These are phyloP conservation scores for Taphrina deformans DNA, from an alignment of 1,139 yeast species.

Conservation along the genomic window DNA sequence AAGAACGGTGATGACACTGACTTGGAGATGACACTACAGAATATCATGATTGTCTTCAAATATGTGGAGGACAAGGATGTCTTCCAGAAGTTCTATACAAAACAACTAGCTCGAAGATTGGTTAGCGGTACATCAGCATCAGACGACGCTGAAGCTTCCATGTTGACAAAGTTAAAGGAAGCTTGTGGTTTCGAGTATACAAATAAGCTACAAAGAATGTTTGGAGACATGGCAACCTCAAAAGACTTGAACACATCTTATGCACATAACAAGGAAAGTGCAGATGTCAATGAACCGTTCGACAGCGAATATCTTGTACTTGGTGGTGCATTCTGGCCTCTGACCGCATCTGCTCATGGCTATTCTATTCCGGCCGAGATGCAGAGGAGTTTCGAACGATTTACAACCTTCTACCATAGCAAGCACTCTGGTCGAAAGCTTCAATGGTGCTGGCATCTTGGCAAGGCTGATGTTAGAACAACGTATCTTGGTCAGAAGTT, in stretches of 20 bases:
- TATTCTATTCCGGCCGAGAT: constrained; percentile 66
- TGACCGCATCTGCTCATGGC: constrained; percentile 53
- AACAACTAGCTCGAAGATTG: constrained; percentile 82
- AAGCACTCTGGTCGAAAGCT: constrained; percentile 86
- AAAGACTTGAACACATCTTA: constrained; percentile 71
- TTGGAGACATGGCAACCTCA: constrained; percentile 87
- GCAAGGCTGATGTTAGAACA: constrained; percentile 91
- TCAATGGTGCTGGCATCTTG: constrained; percentile 94
- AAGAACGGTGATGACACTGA: constrained; percentile 67
- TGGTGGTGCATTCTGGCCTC: constrained; percentile 92
- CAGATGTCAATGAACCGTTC: constrained; percentile 45
- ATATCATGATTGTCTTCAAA: constrained; percentile 81
- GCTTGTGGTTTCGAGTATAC: constrained; percentile 93
- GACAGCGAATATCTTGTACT: constrained; percentile 72
- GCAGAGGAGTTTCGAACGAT: constrained; percentile 61
- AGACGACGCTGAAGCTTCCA: constrained; percentile 78
- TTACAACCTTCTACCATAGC: constrained; percentile 65
- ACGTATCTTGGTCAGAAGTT: constrained; percentile 74
- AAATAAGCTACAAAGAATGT: constrained; percentile 92
- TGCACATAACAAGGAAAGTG: constrained; percentile 50
- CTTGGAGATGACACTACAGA: constrained; percentile 66
- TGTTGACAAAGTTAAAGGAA: constrained; percentile 82
- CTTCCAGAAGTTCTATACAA: constrained; percentile 88
- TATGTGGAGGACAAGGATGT: constrained; percentile 93
- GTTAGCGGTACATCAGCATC: constrained; percentile 82